phyloP scores from a whole-genome alignment of 2,329 filamentous ascomycete genomes.

The Graphilbum ipis-grandicollis region DNA sequence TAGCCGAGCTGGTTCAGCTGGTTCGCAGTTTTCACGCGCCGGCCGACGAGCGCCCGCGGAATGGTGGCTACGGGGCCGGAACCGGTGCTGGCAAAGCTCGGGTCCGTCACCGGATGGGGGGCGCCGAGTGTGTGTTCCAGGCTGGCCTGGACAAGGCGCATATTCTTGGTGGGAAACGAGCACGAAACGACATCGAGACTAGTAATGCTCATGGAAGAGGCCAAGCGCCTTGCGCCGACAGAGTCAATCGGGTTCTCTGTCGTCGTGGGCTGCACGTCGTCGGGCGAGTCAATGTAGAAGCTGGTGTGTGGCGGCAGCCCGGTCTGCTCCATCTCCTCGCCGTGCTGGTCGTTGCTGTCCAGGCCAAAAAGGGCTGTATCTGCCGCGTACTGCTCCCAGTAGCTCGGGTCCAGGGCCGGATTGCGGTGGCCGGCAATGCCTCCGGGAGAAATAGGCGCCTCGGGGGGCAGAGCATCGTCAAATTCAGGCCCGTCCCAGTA shows the following conservation, averaged over 20 bases:
- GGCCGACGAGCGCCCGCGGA: constrained; percentile 38
- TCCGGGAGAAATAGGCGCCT: constrained; percentile 57
- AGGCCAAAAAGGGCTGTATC: constrained; percentile 19
- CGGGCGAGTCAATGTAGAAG: constrained; percentile 23
- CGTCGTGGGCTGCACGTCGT: constrained; percentile 13
- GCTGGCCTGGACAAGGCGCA: constrained; percentile 21
- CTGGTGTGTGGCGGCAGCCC: neutral
- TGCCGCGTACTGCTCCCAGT: constrained; percentile 24
- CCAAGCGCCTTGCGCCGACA: too few relatives aligned
- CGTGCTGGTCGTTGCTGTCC: too few relatives aligned
- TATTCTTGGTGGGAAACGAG: constrained; percentile 39
- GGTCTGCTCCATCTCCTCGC: too few relatives aligned
- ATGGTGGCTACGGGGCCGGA: constrained; percentile 37
- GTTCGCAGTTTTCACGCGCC: constrained; percentile 32
- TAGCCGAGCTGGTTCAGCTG: constrained; percentile 11
- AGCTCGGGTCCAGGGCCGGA: constrained; percentile 33
- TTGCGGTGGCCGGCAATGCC: constrained; percentile 49
- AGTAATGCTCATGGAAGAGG: constrained; percentile 38
- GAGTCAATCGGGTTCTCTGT: constrained; percentile 20
- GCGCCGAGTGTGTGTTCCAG: constrained; percentile 28
- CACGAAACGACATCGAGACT: constrained; percentile 47
- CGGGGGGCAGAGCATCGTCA: constrained; percentile 39
- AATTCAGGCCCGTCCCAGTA: constrained; percentile 73
- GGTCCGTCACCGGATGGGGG: constrained; percentile 35
- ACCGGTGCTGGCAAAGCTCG: constrained; percentile 28